Conservation (phyloP, 306 rosid genomes). For the Rubus parviflorus region DNA sequence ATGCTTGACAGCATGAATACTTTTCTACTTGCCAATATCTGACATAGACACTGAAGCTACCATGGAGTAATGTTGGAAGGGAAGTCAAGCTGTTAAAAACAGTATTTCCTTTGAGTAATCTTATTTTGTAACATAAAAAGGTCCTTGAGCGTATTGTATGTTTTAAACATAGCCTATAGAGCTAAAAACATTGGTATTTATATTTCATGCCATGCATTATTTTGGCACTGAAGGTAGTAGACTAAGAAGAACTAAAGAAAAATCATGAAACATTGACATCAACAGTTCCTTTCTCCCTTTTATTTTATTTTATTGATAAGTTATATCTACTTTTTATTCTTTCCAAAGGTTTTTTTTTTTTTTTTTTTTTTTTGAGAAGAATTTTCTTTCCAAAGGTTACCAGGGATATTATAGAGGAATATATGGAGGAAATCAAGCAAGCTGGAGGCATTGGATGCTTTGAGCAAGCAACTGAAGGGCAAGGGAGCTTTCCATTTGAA, state of each 20-base stretch:
- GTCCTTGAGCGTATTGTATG: not conserved
- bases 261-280: not conserved
- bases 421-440: slow-evolving; percentile 75
- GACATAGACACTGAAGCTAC: too few relatives aligned
- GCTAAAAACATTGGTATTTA: not conserved
- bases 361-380: too few relatives aligned
- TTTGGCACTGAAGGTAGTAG: not conserved
- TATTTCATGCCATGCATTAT: not conserved
- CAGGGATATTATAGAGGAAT: slow-evolving; percentile 77
- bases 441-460: slow-evolving; percentile 72
- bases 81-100: not conserved
- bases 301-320: not conserved
- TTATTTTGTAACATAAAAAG: not conserved
- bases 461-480: slow-evolving; percentile 44
- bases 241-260: not conserved
- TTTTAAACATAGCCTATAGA: not conserved
- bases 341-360: too few relatives aligned
- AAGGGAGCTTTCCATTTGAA: slow-evolving; percentile 35
- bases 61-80: too few relatives aligned
- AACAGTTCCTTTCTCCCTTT: not conserved
- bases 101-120: not conserved
- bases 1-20: too few relatives aligned
- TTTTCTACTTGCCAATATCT: too few relatives aligned
- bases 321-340: slow-evolving; percentile 12
- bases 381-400: slow-evolving; percentile 78